phyloP scores from a whole-genome alignment of 495 filamentous ascomycete genomes.

The Neurospora cerealis region DNA sequence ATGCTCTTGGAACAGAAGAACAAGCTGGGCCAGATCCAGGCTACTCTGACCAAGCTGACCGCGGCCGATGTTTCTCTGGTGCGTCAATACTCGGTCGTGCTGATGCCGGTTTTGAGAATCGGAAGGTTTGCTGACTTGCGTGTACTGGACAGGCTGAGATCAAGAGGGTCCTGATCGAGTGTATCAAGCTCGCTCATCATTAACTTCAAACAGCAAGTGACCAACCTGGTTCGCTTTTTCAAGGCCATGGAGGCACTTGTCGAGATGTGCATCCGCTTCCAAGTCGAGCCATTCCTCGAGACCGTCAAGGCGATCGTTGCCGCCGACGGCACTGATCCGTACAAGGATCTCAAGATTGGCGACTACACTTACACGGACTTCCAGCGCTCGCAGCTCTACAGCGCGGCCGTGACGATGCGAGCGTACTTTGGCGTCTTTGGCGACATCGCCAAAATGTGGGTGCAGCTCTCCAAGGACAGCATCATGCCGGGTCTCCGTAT shows the following conservation, averaged over 20 bases:
- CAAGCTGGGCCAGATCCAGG: not conserved
- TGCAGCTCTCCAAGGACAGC: conserved; percentile 1
- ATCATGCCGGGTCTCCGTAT: not conserved
- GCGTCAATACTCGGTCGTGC: not conserved
- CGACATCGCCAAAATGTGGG: conserved; percentile 3
- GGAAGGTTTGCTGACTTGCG: not conserved
- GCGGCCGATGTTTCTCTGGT: not conserved
- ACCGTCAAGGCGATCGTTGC: not conserved
- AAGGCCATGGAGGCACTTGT: not conserved
- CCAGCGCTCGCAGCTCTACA: not conserved
- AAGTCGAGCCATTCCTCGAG: conserved; percentile 2
- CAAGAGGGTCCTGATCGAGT: conserved; percentile 1
- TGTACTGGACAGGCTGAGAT: not conserved
- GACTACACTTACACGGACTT: not conserved
- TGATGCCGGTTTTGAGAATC: not conserved
- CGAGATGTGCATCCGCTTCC: not conserved
- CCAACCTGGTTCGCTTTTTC: conserved; percentile 3
- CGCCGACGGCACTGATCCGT: not conserved
- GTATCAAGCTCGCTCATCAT: conserved; percentile 4
- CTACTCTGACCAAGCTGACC: not conserved
- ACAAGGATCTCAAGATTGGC: conserved; percentile 2
- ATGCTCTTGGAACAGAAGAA: conserved; percentile 4
- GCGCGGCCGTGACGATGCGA: not conserved
- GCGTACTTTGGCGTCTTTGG: conserved; percentile 1
- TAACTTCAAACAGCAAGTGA: conserved; percentile 1